phyloP scores from a whole-genome alignment of 2,329 filamentous ascomycete genomes.

The Thielaviopsis musarum region DNA sequence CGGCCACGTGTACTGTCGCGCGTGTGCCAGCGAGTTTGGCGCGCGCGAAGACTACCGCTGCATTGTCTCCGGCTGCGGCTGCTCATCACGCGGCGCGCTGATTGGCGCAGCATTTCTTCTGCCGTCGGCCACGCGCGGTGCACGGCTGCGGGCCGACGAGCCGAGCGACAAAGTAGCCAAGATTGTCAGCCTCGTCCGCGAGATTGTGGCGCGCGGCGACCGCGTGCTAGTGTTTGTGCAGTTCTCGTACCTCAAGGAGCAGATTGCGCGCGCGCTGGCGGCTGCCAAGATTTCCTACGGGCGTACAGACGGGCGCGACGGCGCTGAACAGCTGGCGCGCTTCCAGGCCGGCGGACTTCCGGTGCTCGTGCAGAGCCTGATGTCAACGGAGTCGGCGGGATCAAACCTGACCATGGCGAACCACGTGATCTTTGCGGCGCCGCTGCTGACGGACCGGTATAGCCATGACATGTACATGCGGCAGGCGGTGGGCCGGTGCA shows the following conservation, averaged over 20 bases:
- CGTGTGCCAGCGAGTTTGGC: conserved; percentile 11
- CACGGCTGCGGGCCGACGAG: neutral
- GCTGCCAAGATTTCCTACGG: neutral
- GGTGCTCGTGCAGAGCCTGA: conserved; percentile 23
- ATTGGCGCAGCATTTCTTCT: conserved; percentile 8
- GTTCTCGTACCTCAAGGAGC: conserved; percentile 17
- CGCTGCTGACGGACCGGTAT: conserved; percentile 18
- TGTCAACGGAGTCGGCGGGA: conserved; percentile 23
- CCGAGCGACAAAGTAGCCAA: conserved; percentile 14
- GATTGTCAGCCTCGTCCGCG: conserved; percentile 13
- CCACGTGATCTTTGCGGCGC: conserved; percentile 25
- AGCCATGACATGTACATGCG: conserved; percentile 21
- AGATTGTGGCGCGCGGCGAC: conserved; percentile 11
- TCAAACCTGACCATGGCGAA: conserved; percentile 26
- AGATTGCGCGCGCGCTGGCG: conserved; percentile 9
- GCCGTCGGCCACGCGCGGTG: neutral
- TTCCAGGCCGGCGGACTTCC: conserved; percentile 7
- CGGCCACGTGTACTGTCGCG: conserved; percentile 16
- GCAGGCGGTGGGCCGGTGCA: conserved; percentile 24
- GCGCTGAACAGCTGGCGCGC: neutral
- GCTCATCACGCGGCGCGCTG: neutral
- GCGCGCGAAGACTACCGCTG: conserved; percentile 8
- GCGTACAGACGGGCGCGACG: conserved; percentile 5
- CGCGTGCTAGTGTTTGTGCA: conserved; percentile 24
- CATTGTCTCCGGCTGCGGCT: conserved; percentile 10